Percentiles rank a stretch among this genome's conserved stretches.
phyloP scores from a whole-genome alignment of 495 filamentous ascomycete species.

The Penicillium lividum region DNA sequence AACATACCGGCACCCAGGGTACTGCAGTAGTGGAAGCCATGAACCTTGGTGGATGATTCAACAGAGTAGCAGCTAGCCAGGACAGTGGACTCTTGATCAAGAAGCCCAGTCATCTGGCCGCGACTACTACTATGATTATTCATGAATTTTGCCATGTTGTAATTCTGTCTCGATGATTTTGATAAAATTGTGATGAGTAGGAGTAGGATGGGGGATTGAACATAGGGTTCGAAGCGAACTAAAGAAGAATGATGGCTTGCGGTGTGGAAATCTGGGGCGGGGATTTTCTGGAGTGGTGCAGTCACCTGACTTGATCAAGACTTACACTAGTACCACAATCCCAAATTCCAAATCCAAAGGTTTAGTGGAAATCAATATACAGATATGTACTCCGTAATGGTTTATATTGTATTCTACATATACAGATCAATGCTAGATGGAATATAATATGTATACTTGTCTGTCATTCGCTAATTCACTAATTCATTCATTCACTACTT shows the following conservation, averaged over 20 bases:
- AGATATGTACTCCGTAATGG: too few relatives aligned
- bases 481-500: background rate
- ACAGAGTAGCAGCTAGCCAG: conserved; percentile 85
- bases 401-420: too few relatives aligned
- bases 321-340: background rate
- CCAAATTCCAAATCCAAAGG: too few relatives aligned
- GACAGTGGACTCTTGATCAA: conserved; percentile 57
- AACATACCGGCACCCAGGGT: conserved; percentile 71
- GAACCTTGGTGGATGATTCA: conserved; percentile 56
- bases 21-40: conserved; percentile 94
- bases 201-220: conserved; percentile 2
- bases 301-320: conserved; percentile 2
- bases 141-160: conserved; percentile 58
- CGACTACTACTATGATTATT: conserved; percentile 71
- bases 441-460: too few relatives aligned
- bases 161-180: conserved; percentile 9
- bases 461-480: background rate
- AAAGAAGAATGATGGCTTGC: background rate
- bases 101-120: conserved; percentile 60
- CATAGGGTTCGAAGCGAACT: conserved; percentile 5
- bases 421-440: too few relatives aligned
- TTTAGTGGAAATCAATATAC: too few relatives aligned
- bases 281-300: conserved; percentile 3
- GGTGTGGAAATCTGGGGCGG: conserved; percentile 8
- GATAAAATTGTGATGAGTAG: conserved; percentile 12